Percentiles rank a stretch among this genome's conserved stretches.
Conservation (phyloP, 805 yeast genomes). For the Metschnikowia amazonensis region DNA sequence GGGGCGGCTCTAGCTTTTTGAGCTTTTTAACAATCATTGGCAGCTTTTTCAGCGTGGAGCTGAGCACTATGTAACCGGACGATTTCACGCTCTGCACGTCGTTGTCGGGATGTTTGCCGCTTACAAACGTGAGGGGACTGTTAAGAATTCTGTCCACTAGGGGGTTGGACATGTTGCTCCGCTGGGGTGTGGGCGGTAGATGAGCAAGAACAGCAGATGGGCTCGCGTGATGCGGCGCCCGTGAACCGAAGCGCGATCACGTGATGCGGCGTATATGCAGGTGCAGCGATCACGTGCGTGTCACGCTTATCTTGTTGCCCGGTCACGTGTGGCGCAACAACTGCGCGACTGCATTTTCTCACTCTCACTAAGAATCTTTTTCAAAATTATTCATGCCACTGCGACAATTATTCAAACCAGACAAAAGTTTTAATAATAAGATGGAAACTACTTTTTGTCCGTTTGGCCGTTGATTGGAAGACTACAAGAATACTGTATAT, state of each 20-base stretch:
- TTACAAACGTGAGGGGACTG: constrained; percentile 59
- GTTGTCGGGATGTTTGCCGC: constrained; percentile 43
- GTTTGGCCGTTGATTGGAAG: no score
- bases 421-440: no score
- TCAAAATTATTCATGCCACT: no score
- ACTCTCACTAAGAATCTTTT: no score
- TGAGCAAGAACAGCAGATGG: neutral
- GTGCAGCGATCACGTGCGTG: neutral
- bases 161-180: constrained; percentile 38
- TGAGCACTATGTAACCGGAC: constrained; percentile 17
- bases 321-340: no score
- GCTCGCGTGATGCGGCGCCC: neutral
- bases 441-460: no score
- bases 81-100: constrained; percentile 16
- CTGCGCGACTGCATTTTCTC: no score
- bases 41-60: constrained; percentile 7
- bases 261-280: no score
- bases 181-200: neutral
- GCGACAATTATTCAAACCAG: no score
- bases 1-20: constrained; percentile 12
- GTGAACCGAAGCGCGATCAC: neutral
- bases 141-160: constrained; percentile 58
- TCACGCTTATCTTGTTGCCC: neutral
- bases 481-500: no score
- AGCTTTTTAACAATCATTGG: constrained; percentile 4